These are phyloP conservation scores for Microsporum canis DNA, from an alignment of 2,329 filamentous ascomycete species.

Conservation along the genomic window DNA sequence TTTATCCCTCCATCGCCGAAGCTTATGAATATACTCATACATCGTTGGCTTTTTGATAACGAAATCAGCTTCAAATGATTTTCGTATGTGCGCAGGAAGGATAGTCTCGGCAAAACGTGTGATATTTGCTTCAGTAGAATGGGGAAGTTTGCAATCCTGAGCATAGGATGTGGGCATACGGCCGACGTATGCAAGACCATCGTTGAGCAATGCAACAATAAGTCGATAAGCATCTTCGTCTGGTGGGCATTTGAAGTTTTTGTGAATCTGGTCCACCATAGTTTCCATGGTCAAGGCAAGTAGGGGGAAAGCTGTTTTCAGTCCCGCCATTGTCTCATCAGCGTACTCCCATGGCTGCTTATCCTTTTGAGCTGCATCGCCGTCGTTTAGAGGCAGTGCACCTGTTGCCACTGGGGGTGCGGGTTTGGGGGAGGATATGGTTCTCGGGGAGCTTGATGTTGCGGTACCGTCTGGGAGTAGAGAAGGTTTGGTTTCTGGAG, in stretches of 20 bases:
- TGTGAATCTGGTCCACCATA: constrained; percentile 97
- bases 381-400: constrained; percentile 10
- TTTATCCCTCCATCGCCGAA: constrained; percentile 91
- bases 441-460: constrained; percentile 24
- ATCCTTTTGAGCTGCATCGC: constrained; percentile 31
- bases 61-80: constrained; percentile 96
- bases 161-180: constrained; percentile 78
- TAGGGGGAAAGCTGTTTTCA: constrained; percentile 94
- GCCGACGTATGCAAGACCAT: constrained; percentile 84
- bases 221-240: constrained; percentile 96
- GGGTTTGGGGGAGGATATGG: background rate
- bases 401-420: background rate
- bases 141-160: constrained; percentile 78
- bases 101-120: constrained; percentile 94
- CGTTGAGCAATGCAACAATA: constrained; percentile 94
- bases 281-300: constrained; percentile 97
- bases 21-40: constrained; percentile 95
- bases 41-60: constrained; percentile 91
- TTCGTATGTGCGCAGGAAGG: constrained; percentile 83
- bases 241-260: constrained; percentile 97
- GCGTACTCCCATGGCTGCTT: constrained; percentile 83
- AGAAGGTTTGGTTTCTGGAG: constrained; percentile 17
- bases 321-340: constrained; percentile 85
- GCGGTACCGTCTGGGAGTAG: constrained; percentile 28
- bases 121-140: constrained; percentile 89